A percentile compares a stretch with the other conserved stretches of the same genome.
These are phyloP conservation scores for Zygotorulaspora florentina DNA, from an alignment of 805 yeast species.

Conservation along the genomic window DNA sequence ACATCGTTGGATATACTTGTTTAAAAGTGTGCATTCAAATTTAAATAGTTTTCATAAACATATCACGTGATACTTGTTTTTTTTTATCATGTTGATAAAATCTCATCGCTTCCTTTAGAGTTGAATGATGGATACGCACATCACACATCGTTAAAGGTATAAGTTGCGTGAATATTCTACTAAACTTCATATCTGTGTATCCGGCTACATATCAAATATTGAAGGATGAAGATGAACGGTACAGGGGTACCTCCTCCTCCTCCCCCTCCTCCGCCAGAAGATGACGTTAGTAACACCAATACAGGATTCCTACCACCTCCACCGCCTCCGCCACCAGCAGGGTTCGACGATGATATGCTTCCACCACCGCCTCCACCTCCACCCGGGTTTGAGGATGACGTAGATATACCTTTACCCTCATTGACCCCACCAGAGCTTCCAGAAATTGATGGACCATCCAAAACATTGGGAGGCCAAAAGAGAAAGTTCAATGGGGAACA, in stretches of 20 bases:
- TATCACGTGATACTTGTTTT: not conserved
- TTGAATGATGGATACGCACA: not conserved
- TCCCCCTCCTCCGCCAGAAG: constrained; percentile 24
- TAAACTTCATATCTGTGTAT: no score
- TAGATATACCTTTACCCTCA: constrained; percentile 30
- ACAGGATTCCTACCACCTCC: constrained; percentile 16
- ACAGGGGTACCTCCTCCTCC: constrained; percentile 14
- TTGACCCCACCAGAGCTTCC: constrained; percentile 25
- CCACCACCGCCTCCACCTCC: constrained; percentile 40
- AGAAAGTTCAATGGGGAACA: constrained; percentile 16
- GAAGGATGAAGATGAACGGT: not conserved
- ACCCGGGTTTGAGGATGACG: constrained; percentile 19
- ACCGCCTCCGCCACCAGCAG: constrained; percentile 34
- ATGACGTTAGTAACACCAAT: not conserved
- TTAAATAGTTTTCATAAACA: not conserved
- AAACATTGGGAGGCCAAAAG: constrained; percentile 6
- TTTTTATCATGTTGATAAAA: not conserved
- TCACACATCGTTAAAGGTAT: not conserved
- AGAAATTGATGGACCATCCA: not conserved
- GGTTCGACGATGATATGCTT: constrained; percentile 15
- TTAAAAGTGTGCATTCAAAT: not conserved
- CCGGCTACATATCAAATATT: no score
- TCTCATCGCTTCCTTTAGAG: not conserved
- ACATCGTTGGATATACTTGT: no score
- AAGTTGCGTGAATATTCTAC: no score